phyloP scores from a whole-genome alignment of 306 rosid species.

The Lagenaria siceraria region DNA sequence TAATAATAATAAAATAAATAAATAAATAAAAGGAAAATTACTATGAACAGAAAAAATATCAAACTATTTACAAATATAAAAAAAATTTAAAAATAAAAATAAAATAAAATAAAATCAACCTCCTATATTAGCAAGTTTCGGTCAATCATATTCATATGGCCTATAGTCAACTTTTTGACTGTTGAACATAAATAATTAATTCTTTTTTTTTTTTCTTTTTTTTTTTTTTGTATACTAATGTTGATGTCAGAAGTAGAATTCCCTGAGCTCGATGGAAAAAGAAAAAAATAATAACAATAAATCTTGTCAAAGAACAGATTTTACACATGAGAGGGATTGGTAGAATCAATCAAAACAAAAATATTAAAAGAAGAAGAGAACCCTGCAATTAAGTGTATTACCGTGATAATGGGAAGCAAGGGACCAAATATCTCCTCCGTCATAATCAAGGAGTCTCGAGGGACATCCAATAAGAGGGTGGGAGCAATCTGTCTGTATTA shows the following conservation, averaged over 20 bases:
- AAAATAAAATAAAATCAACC: neutral
- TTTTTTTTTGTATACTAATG: neutral
- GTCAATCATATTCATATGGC: neutral
- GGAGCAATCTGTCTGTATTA: conserved; percentile 74
- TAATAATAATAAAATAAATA: neutral
- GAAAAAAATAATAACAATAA: too few relatives aligned
- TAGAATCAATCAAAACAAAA: neutral
- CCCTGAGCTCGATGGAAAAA: neutral
- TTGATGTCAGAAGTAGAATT: neutral
- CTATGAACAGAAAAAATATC: too few relatives aligned
- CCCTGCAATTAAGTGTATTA: conserved; percentile 8
- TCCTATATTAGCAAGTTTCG: neutral
- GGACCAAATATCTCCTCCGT: conserved; percentile 94
- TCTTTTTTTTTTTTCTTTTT: neutral
- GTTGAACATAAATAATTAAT: neutral
- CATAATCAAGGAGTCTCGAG: conserved; percentile 71
- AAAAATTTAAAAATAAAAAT: too few relatives aligned
- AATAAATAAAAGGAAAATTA: too few relatives aligned
- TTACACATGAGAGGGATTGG: neutral
- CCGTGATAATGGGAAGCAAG: conserved; percentile 83
- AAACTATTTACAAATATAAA: too few relatives aligned
- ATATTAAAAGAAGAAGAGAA: too few relatives aligned
- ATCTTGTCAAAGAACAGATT: neutral
- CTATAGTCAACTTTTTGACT: neutral
- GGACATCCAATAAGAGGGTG: conserved; percentile 77